A percentile compares a stretch with the other conserved stretches of the same genome.
phyloP scores from a whole-genome alignment of 805 yeast genomes.

The Scheffersomyces lignosus region DNA sequence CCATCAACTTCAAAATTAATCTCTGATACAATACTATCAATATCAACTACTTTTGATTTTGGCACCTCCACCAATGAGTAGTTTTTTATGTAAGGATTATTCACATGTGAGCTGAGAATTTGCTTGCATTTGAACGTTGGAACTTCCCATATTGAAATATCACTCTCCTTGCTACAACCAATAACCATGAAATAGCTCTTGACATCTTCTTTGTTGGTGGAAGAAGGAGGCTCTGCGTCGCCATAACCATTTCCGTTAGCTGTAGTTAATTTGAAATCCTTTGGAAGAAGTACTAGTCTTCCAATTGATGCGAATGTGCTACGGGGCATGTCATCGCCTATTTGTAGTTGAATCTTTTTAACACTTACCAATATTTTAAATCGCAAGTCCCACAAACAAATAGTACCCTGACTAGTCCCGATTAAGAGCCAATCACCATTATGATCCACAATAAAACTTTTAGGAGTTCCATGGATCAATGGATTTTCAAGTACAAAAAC shows the following conservation, averaged over 20 bases:
- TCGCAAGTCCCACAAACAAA: constrained; percentile 81
- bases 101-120: constrained; percentile 21
- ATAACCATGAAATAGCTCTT: constrained; percentile 44
- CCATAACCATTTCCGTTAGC: constrained; percentile 37
- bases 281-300: constrained; percentile 46
- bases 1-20: constrained; percentile 19
- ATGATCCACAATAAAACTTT: constrained; percentile 57
- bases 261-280: constrained; percentile 29
- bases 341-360: constrained; percentile 47
- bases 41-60: constrained; percentile 9
- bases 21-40: constrained; percentile 18
- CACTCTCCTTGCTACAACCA: constrained; percentile 65
- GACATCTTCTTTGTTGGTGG: constrained; percentile 1
- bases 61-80: constrained; percentile 24
- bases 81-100: constrained; percentile 19
- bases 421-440: constrained; percentile 61
- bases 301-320: constrained; percentile 29
- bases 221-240: background rate
- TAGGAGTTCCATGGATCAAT: constrained; percentile 63
- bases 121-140: constrained; percentile 58
- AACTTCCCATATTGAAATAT: constrained; percentile 74
- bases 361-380: constrained; percentile 60
- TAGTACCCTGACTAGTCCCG: constrained; percentile 74
- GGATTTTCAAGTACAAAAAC: constrained; percentile 50
- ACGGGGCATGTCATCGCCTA: constrained; percentile 39